A percentile compares a stretch with the other conserved stretches of the same genome.
These are phyloP conservation scores for Pythium monospermum DNA, from an alignment of 352 stramenopile species.

Conservation along the genomic window DNA sequence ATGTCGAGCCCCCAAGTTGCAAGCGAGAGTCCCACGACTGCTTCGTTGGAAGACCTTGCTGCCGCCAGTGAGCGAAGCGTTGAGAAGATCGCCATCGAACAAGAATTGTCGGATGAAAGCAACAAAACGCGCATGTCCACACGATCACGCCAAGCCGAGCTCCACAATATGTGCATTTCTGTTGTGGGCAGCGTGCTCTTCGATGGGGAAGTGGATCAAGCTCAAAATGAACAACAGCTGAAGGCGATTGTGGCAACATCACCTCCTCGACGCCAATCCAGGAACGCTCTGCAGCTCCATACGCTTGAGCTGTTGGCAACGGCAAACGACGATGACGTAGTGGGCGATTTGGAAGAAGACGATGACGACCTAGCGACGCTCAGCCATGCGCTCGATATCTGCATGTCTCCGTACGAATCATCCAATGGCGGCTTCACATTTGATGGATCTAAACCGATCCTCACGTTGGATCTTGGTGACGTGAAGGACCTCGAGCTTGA, in stretches of 20 bases:
- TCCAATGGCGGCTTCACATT: too few species aligned
- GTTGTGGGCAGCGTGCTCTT: conserved; percentile 15
- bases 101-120: not conserved
- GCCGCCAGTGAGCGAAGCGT: too few species aligned
- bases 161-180: conserved; percentile 7
- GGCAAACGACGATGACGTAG: too few species aligned
- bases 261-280: not conserved
- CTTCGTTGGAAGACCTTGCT: not conserved
- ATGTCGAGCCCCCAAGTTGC: not conserved
- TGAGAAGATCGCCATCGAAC: too few species aligned
- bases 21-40: not conserved
- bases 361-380: conserved; percentile 13
- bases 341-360: conserved; percentile 6
- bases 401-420: conserved; percentile 16
- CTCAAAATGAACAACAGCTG: not conserved
- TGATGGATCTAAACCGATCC: not conserved
- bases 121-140: not conserved
- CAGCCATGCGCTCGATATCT: conserved; percentile 12
- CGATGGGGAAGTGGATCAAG: not conserved
- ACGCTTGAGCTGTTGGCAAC: conserved; percentile 12
- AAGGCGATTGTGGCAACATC: not conserved
- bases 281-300: conserved; percentile 1
- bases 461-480: conserved; percentile 10
- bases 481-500: conserved; percentile 19
- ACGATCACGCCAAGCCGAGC: too few species aligned